Evolutionary conservation across 768 basidiomycete species (phyloP).

Genomic region (Tylopilus felleus): DNA sequence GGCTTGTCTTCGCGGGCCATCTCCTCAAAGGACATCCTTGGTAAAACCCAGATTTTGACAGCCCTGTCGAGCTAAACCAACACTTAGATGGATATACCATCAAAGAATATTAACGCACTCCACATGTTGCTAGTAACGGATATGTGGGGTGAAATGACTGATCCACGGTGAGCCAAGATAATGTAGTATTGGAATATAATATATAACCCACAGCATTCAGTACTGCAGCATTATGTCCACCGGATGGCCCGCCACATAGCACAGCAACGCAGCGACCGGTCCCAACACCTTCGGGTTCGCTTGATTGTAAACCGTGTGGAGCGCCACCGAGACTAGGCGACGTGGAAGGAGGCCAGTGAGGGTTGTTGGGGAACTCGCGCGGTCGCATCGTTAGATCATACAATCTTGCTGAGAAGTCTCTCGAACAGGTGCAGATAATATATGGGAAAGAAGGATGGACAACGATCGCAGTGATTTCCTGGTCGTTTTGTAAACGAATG

Average conservation of each 20-base stretch:
- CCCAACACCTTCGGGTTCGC: slow-evolving; percentile 59
- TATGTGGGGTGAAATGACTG: slow-evolving; percentile 66
- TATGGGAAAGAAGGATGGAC: slow-evolving; percentile 60
- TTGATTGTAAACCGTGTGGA: slow-evolving; percentile 63
- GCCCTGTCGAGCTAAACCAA: slow-evolving; percentile 58
- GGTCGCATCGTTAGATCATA: slow-evolving; percentile 53
- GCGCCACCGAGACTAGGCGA: slow-evolving; percentile 57
- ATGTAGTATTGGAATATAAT: not conserved
- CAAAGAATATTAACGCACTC: slow-evolving; percentile 43
- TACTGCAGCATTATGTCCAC: slow-evolving; percentile 71
- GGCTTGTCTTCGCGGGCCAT: slow-evolving; percentile 71
- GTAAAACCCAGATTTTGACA: slow-evolving; percentile 73
- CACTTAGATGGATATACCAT: not conserved
- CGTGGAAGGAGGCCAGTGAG: slow-evolving; percentile 53
- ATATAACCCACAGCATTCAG: slow-evolving; percentile 50
- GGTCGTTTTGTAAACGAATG: slow-evolving; percentile 27
- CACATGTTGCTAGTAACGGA: slow-evolving; percentile 74
- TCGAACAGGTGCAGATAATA: slow-evolving; percentile 67
- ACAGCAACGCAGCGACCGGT: slow-evolving; percentile 57
- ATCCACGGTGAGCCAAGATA: slow-evolving; percentile 1
- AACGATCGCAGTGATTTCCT: slow-evolving; percentile 61
- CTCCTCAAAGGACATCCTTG: slow-evolving; percentile 34
- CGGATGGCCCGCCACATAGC: slow-evolving; percentile 66
- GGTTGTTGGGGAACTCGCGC: slow-evolving; percentile 43
- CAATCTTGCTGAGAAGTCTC: slow-evolving; percentile 66